phyloP scores from a whole-genome alignment of 1,284 basidiomycete genomes.

The Volvariella volvacea region DNA sequence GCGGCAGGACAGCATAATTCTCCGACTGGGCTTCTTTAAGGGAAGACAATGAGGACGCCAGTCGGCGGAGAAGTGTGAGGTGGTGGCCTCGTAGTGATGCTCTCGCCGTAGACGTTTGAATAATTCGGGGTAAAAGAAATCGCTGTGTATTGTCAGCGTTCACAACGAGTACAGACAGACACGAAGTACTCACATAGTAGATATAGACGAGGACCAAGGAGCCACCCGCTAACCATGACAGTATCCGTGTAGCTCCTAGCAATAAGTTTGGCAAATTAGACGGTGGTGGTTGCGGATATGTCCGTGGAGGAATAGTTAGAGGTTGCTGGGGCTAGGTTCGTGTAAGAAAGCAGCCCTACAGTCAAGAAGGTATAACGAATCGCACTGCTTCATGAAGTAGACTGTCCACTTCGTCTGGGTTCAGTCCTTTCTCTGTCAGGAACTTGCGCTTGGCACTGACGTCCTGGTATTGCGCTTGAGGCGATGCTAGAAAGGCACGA shows the following conservation, averaged over 20 bases:
- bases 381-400: slow-evolving; percentile 54
- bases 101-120: slow-evolving; percentile 51
- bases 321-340: slow-evolving; percentile 38
- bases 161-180: neutral
- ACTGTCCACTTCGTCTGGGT: slow-evolving; percentile 48
- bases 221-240: slow-evolving; percentile 63
- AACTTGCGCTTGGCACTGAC: slow-evolving; percentile 52
- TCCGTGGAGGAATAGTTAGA: slow-evolving; percentile 59
- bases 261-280: slow-evolving; percentile 64
- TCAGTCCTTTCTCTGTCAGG: slow-evolving; percentile 66
- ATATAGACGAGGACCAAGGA: slow-evolving; percentile 50
- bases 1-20: slow-evolving; percentile 49
- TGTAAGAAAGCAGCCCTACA: slow-evolving; percentile 8
- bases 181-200: slow-evolving; percentile 47
- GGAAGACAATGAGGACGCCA: slow-evolving; percentile 44
- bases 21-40: slow-evolving; percentile 48
- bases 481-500: slow-evolving; percentile 56
- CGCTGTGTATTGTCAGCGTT: slow-evolving; percentile 34
- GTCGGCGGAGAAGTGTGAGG: slow-evolving; percentile 40
- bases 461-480: slow-evolving; percentile 58
- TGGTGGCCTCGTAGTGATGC: slow-evolving; percentile 55
- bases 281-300: slow-evolving; percentile 65
- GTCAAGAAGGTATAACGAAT: neutral
- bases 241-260: slow-evolving; percentile 48
- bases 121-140: slow-evolving; percentile 60